These are phyloP conservation scores for Exidia glandulosa DNA, from an alignment of 768 basidiomycete species.

Conservation along the genomic window DNA sequence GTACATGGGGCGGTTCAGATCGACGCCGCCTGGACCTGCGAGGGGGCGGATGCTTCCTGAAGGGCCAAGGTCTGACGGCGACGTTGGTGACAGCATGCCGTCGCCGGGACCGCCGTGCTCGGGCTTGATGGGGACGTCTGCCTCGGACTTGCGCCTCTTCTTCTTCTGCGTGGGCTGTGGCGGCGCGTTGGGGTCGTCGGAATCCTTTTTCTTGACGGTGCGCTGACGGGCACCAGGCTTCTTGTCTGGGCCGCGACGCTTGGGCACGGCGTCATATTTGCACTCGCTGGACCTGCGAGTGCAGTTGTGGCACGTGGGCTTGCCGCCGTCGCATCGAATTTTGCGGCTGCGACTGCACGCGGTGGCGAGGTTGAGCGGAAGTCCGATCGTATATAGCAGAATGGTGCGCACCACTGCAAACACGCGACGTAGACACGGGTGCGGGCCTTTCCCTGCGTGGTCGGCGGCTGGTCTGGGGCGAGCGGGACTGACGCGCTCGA, in stretches of 20 bases:
- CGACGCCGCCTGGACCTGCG: not conserved
- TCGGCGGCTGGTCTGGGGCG: constrained; percentile 66
- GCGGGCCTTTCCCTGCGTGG: constrained; percentile 68
- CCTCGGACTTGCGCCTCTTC: not conserved
- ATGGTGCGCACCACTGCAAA: constrained; percentile 49
- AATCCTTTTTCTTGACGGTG: constrained; percentile 14
- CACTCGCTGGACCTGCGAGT: constrained; percentile 45
- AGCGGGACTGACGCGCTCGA: constrained; percentile 21
- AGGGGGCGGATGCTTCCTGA: not conserved
- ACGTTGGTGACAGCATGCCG: not conserved
- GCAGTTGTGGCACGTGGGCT: constrained; percentile 68
- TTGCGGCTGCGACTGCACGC: constrained; percentile 56
- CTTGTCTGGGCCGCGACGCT: constrained; percentile 72
- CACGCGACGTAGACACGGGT: constrained; percentile 72
- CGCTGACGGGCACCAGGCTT: constrained; percentile 71
- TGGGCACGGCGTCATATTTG: constrained; percentile 58
- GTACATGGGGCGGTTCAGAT: not conserved
- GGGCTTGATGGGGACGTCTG: not conserved
- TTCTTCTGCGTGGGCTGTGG: not conserved
- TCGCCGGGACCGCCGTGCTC: not conserved
- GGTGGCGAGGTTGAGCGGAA: not conserved
- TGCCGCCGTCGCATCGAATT: constrained; percentile 74
- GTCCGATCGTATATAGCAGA: not conserved
- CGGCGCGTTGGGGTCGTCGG: constrained; percentile 10
- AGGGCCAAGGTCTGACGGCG: not conserved